Base-by-base conservation (phyloP, 2,329 filamentous ascomycete genomes). In the Dactylonectria estremocensis region DNA sequence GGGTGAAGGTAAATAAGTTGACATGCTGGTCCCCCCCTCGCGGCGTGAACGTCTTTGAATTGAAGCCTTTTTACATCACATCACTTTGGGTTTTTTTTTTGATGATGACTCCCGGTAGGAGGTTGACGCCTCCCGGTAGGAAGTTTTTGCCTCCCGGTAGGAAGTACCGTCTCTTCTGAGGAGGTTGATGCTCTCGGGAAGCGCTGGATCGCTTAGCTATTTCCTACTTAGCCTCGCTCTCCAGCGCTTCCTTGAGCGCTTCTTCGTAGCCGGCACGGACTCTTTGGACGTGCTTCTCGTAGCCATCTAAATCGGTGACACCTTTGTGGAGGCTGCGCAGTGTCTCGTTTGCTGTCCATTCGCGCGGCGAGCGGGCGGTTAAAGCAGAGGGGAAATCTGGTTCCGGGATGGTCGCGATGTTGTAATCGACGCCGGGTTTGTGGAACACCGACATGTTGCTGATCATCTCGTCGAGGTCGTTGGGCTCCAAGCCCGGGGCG, bases 1-100 rank as follows among this genome's bases (percentile, higher is more conserved):
- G 70, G 70, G 66, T 70, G 65, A 74, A 73, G 75, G 74, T 76
- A 76, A 73, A 79, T 78, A 76, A 76, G 72, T 71, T 75, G 71
- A 77, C 72, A 71, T 73, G 69, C 68, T 71, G 65, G 67, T 70
- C 68, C 66, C 72, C 72, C 68, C 65, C 70, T 66, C 65, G 53
- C 49, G 57, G 69, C 53, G 73, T 71, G 71, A 67, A 68, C 66
- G 62, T 64, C 53, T 71, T 55, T 54, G 40, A 69, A 66, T 60
- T 50, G 59, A 64, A 60, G 64, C 59, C 60, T 46, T 61, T 61
- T 66, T 61, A 61, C 58, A 66, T 66, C 64, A 58, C 54, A 22
- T 54, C 31, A 28, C 22, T n/a, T 24, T 14, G 49, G 58, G 66
- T 11, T 22, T 22, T 69, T 66, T 48, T 70, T 70, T 28, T 28